Base-by-base conservation (phyloP, 805 yeast genomes). In the Monosporozyma solicola region DNA sequence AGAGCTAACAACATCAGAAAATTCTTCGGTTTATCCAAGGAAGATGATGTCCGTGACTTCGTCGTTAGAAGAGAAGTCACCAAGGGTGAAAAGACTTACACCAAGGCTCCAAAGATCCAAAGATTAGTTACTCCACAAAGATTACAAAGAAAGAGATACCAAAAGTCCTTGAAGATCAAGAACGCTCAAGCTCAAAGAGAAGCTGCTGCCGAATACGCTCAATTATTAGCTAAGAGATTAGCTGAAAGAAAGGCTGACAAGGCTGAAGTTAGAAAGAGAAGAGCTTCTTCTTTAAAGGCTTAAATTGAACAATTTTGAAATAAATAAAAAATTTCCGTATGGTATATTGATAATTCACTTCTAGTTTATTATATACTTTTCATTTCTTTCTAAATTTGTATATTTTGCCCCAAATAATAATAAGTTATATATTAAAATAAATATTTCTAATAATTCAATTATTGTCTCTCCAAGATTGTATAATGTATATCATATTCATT, bases 41-140 rank as follows among this genome's bases (percentile, higher is more conserved):
- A 74, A 67, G 77, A 74, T 65, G 77, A 74, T 67, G 79, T 75
- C 62, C 76, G 78, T 75, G 79, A 81, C 79, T 94, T 82, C 78
- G 99, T 94, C 69, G 84, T 94, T 74, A 94, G 98, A 83, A 91
- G 99, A 81, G 97, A 92, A 77, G 85, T 94, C 67, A 85, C 85
- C 80, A 95, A 94, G 85, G 95, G 95, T 81, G 97, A 91, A 72
- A 89, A 88, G 85, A 84, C 89, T 72, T 94, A 87, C 91, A 88
- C 98, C 80, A 94, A 94, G 87, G 99, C 99, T 73, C 99, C 99
- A 81, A 92, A 87, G 87, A 92, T 94, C 82, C 99, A 94, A 83
- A 89, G 99, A 80, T 86, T 94, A 73, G 95, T 94, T 65, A 94
- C 99, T 72, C 99, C 99, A 76, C 97, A 94, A 81, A 86, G 89